A percentile compares a stretch with the other conserved stretches of the same genome.
Conservation (phyloP, 176 grass and related monocot species). For the Cocos nucifera region DNA sequence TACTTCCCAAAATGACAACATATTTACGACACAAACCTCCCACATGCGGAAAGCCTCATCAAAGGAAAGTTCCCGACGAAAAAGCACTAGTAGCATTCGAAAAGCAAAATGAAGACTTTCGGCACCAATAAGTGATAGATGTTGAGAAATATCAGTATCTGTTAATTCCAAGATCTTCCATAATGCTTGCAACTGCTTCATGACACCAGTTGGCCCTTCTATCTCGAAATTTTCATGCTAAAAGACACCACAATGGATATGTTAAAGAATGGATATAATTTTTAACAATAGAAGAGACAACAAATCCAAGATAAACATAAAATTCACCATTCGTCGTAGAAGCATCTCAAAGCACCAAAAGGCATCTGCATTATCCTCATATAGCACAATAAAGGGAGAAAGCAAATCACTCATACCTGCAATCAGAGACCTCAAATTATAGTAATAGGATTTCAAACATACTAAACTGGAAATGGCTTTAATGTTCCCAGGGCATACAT, state of each 20-base stretch:
- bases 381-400: constrained; percentile 96
- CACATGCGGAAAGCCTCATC: constrained; percentile 87
- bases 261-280: constrained; percentile 6
- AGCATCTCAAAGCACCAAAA: constrained; percentile 99
- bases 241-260: not conserved
- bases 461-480: too few species aligned
- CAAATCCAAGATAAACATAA: constrained; percentile 2
- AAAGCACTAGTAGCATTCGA: constrained; percentile 96
- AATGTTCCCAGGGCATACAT: too few species aligned
- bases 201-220: constrained; percentile 93
- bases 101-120: constrained; percentile 99
- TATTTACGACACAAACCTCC: constrained; percentile 61
- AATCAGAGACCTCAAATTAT: constrained; percentile 9
- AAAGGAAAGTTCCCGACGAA: constrained; percentile 90
- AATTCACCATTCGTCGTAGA: constrained; percentile 77
- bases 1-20: constrained; percentile 2
- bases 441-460: too few species aligned
- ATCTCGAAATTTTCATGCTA: constrained; percentile 99
- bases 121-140: constrained; percentile 81
- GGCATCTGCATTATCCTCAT: constrained; percentile 90
- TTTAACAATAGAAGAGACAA: not conserved
- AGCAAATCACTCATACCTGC: constrained; percentile 97
- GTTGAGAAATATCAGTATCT: constrained; percentile 78
- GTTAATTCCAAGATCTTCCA: constrained; percentile 91
- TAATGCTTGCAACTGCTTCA: constrained; percentile 84